Evolutionary conservation across 179 eudicot species (phyloP).

Genomic region (Beta corolliflora): DNA sequence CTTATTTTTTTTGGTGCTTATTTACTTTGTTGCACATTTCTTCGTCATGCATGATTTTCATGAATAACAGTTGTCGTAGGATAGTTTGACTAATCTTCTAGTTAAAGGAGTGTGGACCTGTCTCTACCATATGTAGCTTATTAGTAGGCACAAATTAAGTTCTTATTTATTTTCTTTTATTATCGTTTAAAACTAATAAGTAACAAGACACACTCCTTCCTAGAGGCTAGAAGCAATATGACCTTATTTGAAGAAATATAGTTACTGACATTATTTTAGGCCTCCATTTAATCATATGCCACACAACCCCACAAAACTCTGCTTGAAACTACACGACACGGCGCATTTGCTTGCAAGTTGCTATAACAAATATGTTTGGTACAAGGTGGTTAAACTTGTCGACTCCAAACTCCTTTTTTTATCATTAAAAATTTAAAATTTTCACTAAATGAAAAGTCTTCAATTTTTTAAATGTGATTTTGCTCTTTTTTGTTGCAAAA

Average conservation of each 20-base stretch:
- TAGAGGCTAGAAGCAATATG: too few relatives aligned
- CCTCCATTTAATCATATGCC: neutral
- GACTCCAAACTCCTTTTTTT: neutral
- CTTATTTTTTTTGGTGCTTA: too few relatives aligned
- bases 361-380: neutral
- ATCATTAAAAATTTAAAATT: neutral
- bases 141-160: too few relatives aligned
- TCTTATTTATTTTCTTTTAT: too few relatives aligned
- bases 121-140: too few relatives aligned
- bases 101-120: too few relatives aligned
- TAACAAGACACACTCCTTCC: too few relatives aligned
- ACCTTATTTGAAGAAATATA: neutral
- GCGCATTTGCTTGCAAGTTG: constrained; percentile 5
- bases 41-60: too few relatives aligned
- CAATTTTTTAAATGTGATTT: neutral
- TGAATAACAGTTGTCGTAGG: too few relatives aligned
- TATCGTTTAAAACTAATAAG: too few relatives aligned
- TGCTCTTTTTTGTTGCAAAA: neutral
- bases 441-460: neutral
- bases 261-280: neutral
- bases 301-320: neutral
- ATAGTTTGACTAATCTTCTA: too few relatives aligned
- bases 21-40: too few relatives aligned
- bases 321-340: neutral
- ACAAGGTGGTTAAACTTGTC: neutral